Evolutionary conservation across 2,329 filamentous ascomycete genomes (phyloP).

Genomic region (Aspergillus quadrilineatus): DNA sequence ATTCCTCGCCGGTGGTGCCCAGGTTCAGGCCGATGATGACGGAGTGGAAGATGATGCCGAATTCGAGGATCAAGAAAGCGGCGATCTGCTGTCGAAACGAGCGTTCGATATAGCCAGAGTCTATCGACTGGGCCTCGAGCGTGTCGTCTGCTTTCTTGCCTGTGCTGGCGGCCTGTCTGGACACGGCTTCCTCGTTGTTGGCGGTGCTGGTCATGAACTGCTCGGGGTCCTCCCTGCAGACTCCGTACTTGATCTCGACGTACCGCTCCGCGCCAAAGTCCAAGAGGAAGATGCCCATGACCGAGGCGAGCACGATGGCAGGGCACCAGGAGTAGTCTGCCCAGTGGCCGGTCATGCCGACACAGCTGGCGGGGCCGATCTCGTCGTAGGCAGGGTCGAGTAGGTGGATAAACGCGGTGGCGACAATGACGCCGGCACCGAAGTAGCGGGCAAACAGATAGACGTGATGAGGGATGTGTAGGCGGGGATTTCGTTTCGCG

Average conservation of each 20-base stretch:
- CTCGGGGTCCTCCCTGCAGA: conserved; percentile 14
- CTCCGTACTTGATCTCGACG: conserved; percentile 15
- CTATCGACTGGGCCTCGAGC: conserved; percentile 3
- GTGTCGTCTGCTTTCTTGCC: conserved; percentile 1
- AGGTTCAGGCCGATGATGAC: conserved; percentile 64
- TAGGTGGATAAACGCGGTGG: conserved; percentile 17
- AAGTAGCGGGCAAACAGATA: conserved; percentile 19
- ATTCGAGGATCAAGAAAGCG: conserved; percentile 53
- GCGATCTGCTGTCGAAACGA: conserved; percentile 41
- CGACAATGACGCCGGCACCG: conserved; percentile 16
- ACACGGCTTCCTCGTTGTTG: conserved; percentile 1
- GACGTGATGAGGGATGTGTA: conserved; percentile 12
- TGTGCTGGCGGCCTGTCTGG: not conserved
- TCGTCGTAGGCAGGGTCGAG: conserved; percentile 17
- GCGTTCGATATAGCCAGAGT: conserved; percentile 19
- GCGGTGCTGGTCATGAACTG: conserved; percentile 10
- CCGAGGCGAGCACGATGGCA: conserved; percentile 14
- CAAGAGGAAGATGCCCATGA: conserved; percentile 15
- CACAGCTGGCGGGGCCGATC: conserved; percentile 16
- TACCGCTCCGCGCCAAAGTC: conserved; percentile 17
- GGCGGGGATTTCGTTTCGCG: conserved; percentile 10
- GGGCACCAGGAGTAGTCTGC: conserved; percentile 16
- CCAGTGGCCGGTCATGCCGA: conserved; percentile 17
- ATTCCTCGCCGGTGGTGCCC: conserved; percentile 58
- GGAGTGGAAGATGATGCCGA: conserved; percentile 63